Conservation (phyloP, 768 basidiomycete species). For the Tulasnella sp. region DNA sequence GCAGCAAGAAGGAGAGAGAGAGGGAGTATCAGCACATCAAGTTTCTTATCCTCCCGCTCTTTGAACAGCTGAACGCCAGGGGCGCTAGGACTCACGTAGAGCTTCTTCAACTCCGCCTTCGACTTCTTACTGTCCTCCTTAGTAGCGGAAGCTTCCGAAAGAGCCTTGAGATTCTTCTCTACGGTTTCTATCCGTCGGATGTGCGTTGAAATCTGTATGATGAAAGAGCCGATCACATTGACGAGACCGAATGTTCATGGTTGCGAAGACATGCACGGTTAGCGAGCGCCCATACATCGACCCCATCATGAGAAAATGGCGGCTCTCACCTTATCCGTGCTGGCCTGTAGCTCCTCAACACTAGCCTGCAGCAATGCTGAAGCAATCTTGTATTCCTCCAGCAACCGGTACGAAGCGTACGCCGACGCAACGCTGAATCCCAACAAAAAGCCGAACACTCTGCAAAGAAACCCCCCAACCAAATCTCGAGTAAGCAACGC, state of each 20-base stretch:
- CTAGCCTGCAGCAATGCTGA: constrained; percentile 82
- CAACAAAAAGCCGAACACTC: constrained; percentile 76
- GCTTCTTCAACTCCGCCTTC: constrained; percentile 75
- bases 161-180: constrained; percentile 78
- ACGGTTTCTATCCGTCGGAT: constrained; percentile 76
- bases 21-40: background rate
- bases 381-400: constrained; percentile 85
- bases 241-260: background rate
- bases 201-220: constrained; percentile 65
- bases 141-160: constrained; percentile 54
- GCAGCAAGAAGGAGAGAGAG: background rate
- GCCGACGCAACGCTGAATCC: constrained; percentile 87
- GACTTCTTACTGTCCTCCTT: constrained; percentile 76
- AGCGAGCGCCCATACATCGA: background rate
- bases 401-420: constrained; percentile 74
- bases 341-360: constrained; percentile 76
- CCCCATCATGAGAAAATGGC: background rate
- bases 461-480: constrained; percentile 28
- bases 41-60: no score
- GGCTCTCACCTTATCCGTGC: constrained; percentile 61
- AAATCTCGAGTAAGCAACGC: background rate
- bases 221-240: background rate
- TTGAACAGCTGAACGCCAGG: background rate
- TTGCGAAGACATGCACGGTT: background rate
- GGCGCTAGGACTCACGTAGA: constrained; percentile 38